Conservation (phyloP, 129 eudicot genomes). For the Arctium lappa region DNA sequence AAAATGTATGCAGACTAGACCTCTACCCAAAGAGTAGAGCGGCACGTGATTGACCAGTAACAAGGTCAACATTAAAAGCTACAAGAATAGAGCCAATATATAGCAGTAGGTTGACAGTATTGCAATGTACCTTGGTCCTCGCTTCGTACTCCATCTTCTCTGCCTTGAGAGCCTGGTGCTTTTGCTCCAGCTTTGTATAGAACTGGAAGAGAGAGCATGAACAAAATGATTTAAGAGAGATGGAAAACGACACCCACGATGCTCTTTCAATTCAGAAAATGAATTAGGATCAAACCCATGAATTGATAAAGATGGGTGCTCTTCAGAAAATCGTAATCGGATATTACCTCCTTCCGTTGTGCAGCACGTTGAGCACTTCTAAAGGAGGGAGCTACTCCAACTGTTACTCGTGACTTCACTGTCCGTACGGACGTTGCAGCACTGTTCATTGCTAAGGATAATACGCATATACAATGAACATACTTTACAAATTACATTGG, state of each 20-base stretch:
- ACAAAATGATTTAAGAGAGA: constrained; percentile 10
- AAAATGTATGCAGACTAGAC: too few species aligned
- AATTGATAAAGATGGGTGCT: neutral
- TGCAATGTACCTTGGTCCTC: constrained; percentile 67
- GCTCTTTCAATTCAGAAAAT: neutral
- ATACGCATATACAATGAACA: neutral
- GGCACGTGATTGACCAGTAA: neutral
- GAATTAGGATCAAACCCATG: neutral
- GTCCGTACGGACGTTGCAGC: constrained; percentile 73
- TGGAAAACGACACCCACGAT: neutral
- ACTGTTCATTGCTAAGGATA: constrained; percentile 60
- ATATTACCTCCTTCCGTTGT: constrained; percentile 78
- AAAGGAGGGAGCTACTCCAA: constrained; percentile 85
- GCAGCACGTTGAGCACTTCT: constrained; percentile 53
- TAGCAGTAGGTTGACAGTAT: neutral
- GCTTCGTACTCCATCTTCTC: constrained; percentile 87
- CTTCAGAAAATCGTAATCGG: neutral
- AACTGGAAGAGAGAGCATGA: constrained; percentile 35
- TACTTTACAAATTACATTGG: constrained; percentile 10
- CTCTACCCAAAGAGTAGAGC: neutral
- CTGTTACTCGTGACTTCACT: constrained; percentile 59
- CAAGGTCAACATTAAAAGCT: neutral
- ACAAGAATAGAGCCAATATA: neutral
- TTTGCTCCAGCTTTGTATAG: constrained; percentile 79
- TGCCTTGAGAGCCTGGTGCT: constrained; percentile 82